Base-by-base conservation (phyloP, 1,139 yeast species). In the Candida pseudoviswanathii region DNA sequence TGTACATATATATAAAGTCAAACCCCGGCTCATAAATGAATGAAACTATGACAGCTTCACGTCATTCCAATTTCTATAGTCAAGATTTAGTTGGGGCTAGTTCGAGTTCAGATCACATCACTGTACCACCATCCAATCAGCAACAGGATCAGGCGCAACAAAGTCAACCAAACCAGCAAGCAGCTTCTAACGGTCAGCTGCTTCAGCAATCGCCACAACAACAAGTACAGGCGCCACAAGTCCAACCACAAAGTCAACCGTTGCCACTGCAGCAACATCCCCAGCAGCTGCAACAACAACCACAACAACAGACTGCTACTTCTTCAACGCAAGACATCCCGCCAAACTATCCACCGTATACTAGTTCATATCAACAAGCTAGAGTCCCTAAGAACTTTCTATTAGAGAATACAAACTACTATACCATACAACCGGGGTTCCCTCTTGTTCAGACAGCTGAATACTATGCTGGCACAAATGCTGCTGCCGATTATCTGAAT, bases 351-450 rank as follows among this genome's bases (percentile, higher is more conserved):
- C 55, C 43, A 32, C 52, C 45, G 30, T 45, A 33, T 32, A 26
- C 51, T n/a, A 32, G 44, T 9, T 39, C 50, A 10, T 32, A 44
- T 4, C 49, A 45, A 32, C 49, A 41, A 36, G 10, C 46, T 10
- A 50, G 52, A 44, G 38, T 41, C 22, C 48, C 47, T 37, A 59
- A 57, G 45, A 48, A 47, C 42, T 53, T 46, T 47, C 32, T 52
- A 26, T 45, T 55, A 33, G 60, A 50, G 29, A 53, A 58, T 31
- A 48, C 53, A 9, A 48, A 43, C 31, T 48, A 57, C 31, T 55
- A 55, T 40, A 41, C 58, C 22, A 43, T 55, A 5, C 61, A 53
- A 44, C 57, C 52, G 30, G 51, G 53, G 16, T 55, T 54, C 40
- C 53, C 56, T 3, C 26, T 49, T 11, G 41, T 45, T 21, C 47